phyloP scores from a whole-genome alignment of 2,329 filamentous ascomycete species.

The Trichophaea hybrida region DNA sequence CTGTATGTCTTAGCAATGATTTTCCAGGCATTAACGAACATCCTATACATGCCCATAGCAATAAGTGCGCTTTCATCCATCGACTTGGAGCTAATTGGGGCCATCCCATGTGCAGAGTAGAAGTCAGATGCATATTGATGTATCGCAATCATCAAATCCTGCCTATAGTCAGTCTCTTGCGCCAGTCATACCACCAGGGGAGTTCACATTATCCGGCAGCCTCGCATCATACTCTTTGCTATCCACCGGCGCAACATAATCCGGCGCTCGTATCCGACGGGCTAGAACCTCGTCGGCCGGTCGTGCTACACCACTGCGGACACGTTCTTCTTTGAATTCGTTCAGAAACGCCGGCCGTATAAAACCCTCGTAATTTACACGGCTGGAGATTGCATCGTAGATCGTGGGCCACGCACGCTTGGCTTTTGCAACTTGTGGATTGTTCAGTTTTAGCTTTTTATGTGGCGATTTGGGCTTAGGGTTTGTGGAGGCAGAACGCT shows the following conservation, averaged over 20 bases:
- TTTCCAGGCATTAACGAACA: not conserved
- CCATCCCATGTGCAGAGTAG: conserved; percentile 19
- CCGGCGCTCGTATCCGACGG: conserved; percentile 11
- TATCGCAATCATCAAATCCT: conserved; percentile 20
- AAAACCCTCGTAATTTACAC: conserved; percentile 18
- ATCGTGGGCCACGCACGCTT: conserved; percentile 1
- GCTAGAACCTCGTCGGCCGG: conserved; percentile 19
- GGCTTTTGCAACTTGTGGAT: not conserved
- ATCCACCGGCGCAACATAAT: not conserved
- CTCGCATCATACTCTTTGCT: not conserved
- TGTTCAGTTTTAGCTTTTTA: not conserved
- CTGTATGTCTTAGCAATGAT: conserved; percentile 1
- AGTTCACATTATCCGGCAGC: not conserved
- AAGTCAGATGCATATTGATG: conserved; percentile 21
- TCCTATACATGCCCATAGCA: conserved; percentile 9
- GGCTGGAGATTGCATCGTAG: conserved; percentile 19
- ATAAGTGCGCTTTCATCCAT: conserved; percentile 20
- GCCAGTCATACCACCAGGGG: conserved; percentile 8
- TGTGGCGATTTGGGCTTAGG: not conserved
- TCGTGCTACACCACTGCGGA: conserved; percentile 6
- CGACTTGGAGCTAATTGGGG: conserved; percentile 8
- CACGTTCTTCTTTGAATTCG: conserved; percentile 8
- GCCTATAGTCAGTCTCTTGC: not conserved
- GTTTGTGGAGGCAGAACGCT: not conserved
- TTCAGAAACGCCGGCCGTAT: conserved; percentile 2